A percentile compares a stretch with the other conserved stretches of the same genome.
Conservation (phyloP, 176 grass and related monocot species). For the Carex cristatella region DNA sequence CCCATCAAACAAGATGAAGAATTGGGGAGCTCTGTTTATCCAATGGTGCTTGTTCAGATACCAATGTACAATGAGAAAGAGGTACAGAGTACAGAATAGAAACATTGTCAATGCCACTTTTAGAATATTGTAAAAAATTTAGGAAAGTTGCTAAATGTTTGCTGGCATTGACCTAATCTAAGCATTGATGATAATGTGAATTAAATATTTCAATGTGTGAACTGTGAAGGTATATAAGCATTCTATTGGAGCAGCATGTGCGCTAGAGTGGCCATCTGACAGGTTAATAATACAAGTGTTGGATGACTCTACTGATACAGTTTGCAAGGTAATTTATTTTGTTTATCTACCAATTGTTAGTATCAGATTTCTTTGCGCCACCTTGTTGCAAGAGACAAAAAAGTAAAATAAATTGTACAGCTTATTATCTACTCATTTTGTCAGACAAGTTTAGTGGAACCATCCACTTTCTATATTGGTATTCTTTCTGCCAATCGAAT, state of each 20-base stretch:
- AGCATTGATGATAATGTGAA: background rate
- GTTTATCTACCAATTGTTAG: background rate
- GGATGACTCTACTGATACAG: conserved; percentile 84
- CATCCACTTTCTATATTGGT: background rate
- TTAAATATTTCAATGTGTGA: background rate
- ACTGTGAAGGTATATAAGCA: conserved; percentile 74
- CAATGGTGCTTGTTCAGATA: conserved; percentile 94
- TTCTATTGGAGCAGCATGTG: conserved; percentile 87
- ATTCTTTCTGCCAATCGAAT: background rate
- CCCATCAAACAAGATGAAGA: conserved; percentile 31
- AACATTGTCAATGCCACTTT: background rate
- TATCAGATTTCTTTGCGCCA: background rate
- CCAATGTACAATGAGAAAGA: conserved; percentile 98
- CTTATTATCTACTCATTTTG: background rate
- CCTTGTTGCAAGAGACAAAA: background rate
- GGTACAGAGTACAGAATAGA: conserved; percentile 30
- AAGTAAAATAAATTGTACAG: background rate
- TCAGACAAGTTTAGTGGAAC: background rate
- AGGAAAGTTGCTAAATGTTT: background rate
- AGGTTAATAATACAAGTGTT: conserved; percentile 81
- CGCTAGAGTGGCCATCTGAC: conserved; percentile 62
- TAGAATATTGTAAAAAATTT: background rate
- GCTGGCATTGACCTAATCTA: background rate
- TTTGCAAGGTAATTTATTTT: conserved; percentile 53
- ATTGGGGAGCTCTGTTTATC: conserved; percentile 20